Evolutionary conservation across 768 basidiomycete species (phyloP), one percentile per base, ranked within the genome.

Genomic region (Dacryopinax spathularia): DNA sequence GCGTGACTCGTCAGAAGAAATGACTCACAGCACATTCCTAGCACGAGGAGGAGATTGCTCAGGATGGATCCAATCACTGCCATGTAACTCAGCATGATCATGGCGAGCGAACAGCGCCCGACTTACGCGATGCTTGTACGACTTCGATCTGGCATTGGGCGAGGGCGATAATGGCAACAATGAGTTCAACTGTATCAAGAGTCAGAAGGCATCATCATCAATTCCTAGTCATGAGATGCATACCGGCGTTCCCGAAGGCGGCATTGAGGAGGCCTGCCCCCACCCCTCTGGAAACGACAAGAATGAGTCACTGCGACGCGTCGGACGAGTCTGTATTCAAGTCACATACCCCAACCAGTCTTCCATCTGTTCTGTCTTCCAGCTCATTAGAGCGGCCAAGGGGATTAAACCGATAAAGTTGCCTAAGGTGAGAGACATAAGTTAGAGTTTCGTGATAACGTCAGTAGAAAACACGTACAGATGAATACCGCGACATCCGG

Each of bases 311-410:
- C 43, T 22, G 5, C 29, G n/a, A n/a, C n/a, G n/a, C n/a, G n/a
- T 31, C 15, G 7, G 6, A 56, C 13, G 9, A 15, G 5, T 25
- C 25, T 9, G 10, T 13, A 29, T 27, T 4, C 10, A 20, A 13
- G 7, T 18, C 7, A 20, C 48, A 9, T 18, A 56, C 48, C 90
- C 91, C 1, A 91, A 84, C 33, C 89, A 83, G 62, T 89, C 69
- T 2, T 90, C 88, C n/a, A 93, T 67, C 66, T 93, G 88, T 64
- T 93, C 91, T 0, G 91, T 93, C 0, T 88, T 88, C 70, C 90
- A 91, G 1, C 85, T 86, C 1, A 92, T 78, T 4, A 91, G 20
- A 7, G 3, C 15, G 3, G 25, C 10, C 6, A 92, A 77, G 6
- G 91, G 91, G 65, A 93, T 81, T 64, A 93, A 91, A 7, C 89